These are phyloP conservation scores for Boletus rubropictus DNA, from an alignment of 768 basidiomycete species.

Conservation along the genomic window DNA sequence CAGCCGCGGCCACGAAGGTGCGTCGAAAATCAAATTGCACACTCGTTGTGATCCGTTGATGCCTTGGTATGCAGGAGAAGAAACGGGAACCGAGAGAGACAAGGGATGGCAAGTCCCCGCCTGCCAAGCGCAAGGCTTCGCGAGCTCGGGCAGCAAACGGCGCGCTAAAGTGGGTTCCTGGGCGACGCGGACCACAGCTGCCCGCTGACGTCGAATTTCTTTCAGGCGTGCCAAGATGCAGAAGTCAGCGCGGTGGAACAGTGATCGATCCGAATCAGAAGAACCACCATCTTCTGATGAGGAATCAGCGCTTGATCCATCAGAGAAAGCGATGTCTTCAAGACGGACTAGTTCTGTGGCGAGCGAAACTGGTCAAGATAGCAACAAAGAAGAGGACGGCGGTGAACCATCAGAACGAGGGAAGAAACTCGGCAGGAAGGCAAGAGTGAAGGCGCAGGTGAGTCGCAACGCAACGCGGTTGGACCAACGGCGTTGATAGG, in stretches of 20 bases:
- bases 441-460: conserved; percentile 38
- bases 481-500: conserved; percentile 1
- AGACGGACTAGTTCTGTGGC: conserved; percentile 33
- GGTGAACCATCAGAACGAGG: conserved; percentile 27
- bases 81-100: conserved; percentile 34
- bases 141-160: conserved; percentile 25
- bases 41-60: conserved; percentile 3
- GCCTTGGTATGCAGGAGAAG: conserved; percentile 31
- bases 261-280: conserved; percentile 30
- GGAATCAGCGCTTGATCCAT: conserved; percentile 39
- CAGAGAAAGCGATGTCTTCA: conserved; percentile 20
- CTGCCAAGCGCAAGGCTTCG: conserved; percentile 50
- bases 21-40: conserved; percentile 5
- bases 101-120: conserved; percentile 46
- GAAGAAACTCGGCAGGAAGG: conserved; percentile 36
- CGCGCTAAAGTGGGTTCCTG: conserved; percentile 20
- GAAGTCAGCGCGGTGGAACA: conserved; percentile 27
- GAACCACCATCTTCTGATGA: conserved; percentile 22
- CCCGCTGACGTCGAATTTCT: conserved; percentile 6
- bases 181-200: background rate
- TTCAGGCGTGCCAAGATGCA: conserved; percentile 27
- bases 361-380: conserved; percentile 31
- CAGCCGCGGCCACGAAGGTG: conserved; percentile 27
- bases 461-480: conserved; percentile 2
- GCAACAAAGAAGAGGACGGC: conserved; percentile 28